Conservation (phyloP, 73 alveolate species). For the Paramecium tetraurelia region DNA sequence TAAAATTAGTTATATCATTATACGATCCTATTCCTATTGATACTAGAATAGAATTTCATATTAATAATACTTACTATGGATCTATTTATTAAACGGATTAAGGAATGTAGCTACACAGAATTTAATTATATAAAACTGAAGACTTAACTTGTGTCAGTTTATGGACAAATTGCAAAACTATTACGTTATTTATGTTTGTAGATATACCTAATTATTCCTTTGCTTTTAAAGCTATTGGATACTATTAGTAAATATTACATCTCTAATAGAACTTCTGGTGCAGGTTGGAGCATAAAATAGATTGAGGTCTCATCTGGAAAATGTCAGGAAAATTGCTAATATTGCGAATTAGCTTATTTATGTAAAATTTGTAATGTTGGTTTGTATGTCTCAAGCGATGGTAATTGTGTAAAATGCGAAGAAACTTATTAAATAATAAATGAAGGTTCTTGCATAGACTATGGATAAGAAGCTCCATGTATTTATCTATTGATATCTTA, state of each 20-base stretch:
- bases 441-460: background rate
- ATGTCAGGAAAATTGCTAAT: background rate
- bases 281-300: background rate
- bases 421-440: background rate
- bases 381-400: background rate
- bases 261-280: background rate
- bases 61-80: background rate
- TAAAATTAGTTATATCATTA: background rate
- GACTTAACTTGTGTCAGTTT: background rate
- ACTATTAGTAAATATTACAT: background rate
- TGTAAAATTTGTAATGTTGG: background rate
- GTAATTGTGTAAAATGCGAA: background rate
- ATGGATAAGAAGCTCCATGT: background rate
- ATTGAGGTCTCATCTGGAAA: background rate
- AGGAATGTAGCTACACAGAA: background rate
- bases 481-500: background rate
- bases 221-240: background rate
- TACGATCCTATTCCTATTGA: background rate
- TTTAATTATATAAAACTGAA: background rate
- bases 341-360: background rate
- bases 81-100: background rate
- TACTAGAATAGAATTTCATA: background rate
- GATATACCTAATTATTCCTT: background rate
- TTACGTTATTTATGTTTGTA: background rate
- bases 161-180: background rate